Percentiles rank a stretch among this genome's conserved stretches.
phyloP scores from a whole-genome alignment of 768 basidiomycete genomes.

The Rhodotorula diobovata region DNA sequence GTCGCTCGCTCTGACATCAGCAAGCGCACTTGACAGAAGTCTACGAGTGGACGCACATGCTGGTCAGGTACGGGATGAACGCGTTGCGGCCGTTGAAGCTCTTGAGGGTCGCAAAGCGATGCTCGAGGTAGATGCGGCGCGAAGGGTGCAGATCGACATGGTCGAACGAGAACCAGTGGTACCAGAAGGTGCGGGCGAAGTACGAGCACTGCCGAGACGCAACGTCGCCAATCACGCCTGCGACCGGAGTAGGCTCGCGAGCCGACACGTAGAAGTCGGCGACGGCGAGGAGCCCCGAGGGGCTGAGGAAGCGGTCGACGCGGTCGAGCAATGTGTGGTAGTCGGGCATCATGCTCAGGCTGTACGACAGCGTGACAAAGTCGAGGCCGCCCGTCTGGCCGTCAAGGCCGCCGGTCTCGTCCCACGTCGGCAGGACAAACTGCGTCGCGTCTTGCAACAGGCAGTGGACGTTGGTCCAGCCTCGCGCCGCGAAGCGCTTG shows the following conservation, averaged over 20 bases:
- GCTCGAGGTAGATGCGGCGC: constrained; percentile 62
- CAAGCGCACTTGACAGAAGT: too few relatives aligned
- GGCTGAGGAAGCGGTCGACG: constrained; percentile 61
- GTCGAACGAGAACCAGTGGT: constrained; percentile 52
- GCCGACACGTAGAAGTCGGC: constrained; percentile 68
- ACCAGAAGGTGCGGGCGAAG: constrained; percentile 65
- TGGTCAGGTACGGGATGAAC: constrained; percentile 62
- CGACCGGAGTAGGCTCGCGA: constrained; percentile 57
- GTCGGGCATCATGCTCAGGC: constrained; percentile 47
- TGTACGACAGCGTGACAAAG: constrained; percentile 53
- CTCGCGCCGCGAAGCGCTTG: constrained; percentile 60
- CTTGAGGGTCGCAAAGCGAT: constrained; percentile 60
- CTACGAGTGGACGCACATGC: constrained; percentile 53
- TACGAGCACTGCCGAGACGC: constrained; percentile 56
- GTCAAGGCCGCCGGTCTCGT: constrained; percentile 51
- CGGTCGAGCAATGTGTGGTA: constrained; percentile 60
- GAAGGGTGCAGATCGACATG: constrained; percentile 51
- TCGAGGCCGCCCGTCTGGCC: constrained; percentile 51
- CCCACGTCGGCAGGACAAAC: constrained; percentile 62
- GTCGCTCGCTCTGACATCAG: too few relatives aligned
- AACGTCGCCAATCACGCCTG: constrained; percentile 61
- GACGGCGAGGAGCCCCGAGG: constrained; percentile 61
- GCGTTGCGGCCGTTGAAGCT: constrained; percentile 66
- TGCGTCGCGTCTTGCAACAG: constrained; percentile 67
- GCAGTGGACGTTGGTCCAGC: constrained; percentile 69